Percentiles rank a stretch among this genome's conserved stretches.
phyloP scores from a whole-genome alignment of 192 early-diverging fungal species.

The Entomortierella beljakovae region DNA sequence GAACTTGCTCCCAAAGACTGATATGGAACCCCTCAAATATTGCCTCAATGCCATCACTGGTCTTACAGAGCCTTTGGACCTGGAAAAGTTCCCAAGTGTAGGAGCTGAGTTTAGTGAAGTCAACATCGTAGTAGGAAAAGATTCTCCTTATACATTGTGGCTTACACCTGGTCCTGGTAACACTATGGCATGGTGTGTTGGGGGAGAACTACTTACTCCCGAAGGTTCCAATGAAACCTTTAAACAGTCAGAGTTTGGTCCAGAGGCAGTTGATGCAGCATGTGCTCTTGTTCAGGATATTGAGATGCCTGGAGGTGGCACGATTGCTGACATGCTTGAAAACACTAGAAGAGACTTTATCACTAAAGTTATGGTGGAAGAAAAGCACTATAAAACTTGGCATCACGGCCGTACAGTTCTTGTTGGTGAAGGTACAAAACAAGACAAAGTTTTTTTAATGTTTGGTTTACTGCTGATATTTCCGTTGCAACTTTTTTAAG shows the following conservation, averaged over 20 bases:
- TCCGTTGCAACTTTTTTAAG: background rate
- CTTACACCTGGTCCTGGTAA: conserved; percentile 11
- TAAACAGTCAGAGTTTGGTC: conserved; percentile 47
- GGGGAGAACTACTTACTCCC: conserved; percentile 34
- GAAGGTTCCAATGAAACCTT: conserved; percentile 17
- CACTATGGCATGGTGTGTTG: conserved; percentile 30
- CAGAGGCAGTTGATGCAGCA: conserved; percentile 36
- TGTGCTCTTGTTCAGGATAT: conserved; percentile 40
- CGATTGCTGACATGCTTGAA: conserved; percentile 29
- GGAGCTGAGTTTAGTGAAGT: conserved; percentile 11
- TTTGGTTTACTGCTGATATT: background rate
- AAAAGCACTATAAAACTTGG: conserved; percentile 51
- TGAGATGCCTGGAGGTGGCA: conserved; percentile 26
- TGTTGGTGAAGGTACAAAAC: conserved; percentile 38
- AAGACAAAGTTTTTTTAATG: background rate
- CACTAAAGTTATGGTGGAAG: conserved; percentile 47
- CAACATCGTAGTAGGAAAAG: conserved; percentile 22
- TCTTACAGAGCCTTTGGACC: conserved; percentile 20
- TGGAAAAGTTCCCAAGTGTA: conserved; percentile 9
- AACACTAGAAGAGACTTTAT: conserved; percentile 15
- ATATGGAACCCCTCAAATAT: conserved; percentile 23
- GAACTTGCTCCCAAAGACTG: conserved; percentile 23
- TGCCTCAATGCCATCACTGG: conserved; percentile 25
- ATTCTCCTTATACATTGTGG: conserved; percentile 23
- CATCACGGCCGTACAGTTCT: conserved; percentile 34